Evolutionary conservation across 2,329 filamentous ascomycete genomes (phyloP).

Genomic region (Ophiostoma australiae): DNA sequence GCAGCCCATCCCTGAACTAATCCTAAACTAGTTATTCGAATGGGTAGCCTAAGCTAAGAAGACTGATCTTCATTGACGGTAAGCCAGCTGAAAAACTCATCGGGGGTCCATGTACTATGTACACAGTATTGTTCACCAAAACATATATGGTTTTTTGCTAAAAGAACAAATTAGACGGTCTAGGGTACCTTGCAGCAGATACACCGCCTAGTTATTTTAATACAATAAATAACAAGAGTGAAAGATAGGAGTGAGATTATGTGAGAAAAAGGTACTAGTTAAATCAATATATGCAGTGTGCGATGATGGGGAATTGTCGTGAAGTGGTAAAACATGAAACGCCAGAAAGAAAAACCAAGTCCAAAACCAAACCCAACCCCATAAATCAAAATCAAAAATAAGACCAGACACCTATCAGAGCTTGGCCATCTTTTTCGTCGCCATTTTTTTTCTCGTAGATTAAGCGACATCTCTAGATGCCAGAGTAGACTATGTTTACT

Average conservation of each 20-base stretch:
- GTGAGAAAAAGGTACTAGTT: neutral
- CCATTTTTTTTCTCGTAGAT: neutral
- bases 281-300: conserved; percentile 9
- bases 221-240: neutral
- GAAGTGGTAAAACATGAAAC: conserved; percentile 5
- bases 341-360: neutral
- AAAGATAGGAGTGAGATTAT: neutral
- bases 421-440: neutral
- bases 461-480: neutral
- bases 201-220: neutral
- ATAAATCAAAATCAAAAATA: neutral
- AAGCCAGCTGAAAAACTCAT: too few species aligned
- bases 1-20: too few species aligned
- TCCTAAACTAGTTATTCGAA: too few species aligned
- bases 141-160: neutral
- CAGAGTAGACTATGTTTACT: neutral
- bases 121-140: neutral
- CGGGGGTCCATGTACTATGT: neutral
- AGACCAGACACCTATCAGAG: neutral
- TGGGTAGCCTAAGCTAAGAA: too few species aligned
- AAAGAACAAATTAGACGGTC: neutral
- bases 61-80: too few species aligned
- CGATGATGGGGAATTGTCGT: conserved; percentile 2
- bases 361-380: neutral
- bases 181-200: neutral